Conservation (phyloP, 2,329 filamentous ascomycete genomes). For the Herpotrichia juniperi region DNA sequence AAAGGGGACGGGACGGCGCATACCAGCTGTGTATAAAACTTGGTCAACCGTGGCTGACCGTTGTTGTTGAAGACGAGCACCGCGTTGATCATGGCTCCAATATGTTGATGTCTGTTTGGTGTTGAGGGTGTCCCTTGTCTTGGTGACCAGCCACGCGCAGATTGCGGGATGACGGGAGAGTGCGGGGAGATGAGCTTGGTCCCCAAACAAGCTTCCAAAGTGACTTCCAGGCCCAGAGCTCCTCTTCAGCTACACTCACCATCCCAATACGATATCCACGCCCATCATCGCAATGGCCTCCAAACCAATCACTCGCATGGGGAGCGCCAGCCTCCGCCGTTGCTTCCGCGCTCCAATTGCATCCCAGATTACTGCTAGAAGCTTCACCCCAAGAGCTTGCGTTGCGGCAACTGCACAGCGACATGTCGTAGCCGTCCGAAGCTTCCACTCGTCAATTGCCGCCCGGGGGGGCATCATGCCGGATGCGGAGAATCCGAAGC, state of each 20-base stretch:
- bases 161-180: constrained; percentile 6
- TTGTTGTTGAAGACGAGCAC: constrained; percentile 99
- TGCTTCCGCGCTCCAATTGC: constrained; percentile 22
- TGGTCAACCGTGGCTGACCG: constrained; percentile 93
- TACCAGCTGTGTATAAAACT: constrained; percentile 98
- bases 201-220: constrained; percentile 3
- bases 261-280: constrained; percentile 1
- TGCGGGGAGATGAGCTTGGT: constrained; percentile 8
- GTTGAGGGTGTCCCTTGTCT: background rate
- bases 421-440: constrained; percentile 16
- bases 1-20: constrained; percentile 14
- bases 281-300: constrained; percentile 17
- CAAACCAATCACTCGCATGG: constrained; percentile 31
- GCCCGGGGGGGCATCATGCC: constrained; percentile 50
- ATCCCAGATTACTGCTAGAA: constrained; percentile 25
- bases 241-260: constrained; percentile 5
- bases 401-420: constrained; percentile 6
- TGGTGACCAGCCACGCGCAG: background rate
- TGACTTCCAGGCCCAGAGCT: constrained; percentile 2
- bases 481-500: constrained; percentile 48
- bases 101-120: constrained; percentile 2
- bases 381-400: constrained; percentile 31
- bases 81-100: constrained; percentile 98
- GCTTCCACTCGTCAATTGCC: constrained; percentile 32
- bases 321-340: constrained; percentile 26